Base-by-base conservation (phyloP, 164 flowering plant species). In the Magnolia sinica region DNA sequence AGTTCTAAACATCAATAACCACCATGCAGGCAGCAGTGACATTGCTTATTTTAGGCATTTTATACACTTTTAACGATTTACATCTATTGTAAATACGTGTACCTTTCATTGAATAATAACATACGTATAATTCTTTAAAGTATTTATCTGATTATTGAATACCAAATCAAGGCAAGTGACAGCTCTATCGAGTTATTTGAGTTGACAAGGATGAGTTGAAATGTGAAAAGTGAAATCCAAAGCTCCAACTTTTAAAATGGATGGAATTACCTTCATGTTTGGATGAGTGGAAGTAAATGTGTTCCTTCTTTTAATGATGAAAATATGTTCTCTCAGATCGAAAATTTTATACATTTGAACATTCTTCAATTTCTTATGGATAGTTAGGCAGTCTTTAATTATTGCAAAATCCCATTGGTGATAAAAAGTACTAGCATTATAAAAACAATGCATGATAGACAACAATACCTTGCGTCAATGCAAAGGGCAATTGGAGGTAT, bases 401-500 rank as follows among this genome's bases (percentile, higher is more conserved):
- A 55, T 3, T 55, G 61, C 61, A 11, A 55, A 55, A 55, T 55
- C 13, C 2, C 13, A 55, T 11, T 55, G 13, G 13, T 9, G 13
- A 55, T 16, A 55, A 16, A 16, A 55, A 55, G 13, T 13, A 55
- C 13, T 16, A 55, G 61, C 61, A 55, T 55, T 55, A 11, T 55
- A 55, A 16, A 55, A 55, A 55, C 61, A 11, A 55, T 4, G 18
- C 18, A 11, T 0, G 37, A 3, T 61, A 6, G 4, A 11, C 55
- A 20, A 24, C 7, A 64, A n/a, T 80, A 91, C 98, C 98, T 84
- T 89, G 81, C 72, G 84, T 90, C 49, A 95, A 81, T 22, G 94
- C 89, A 77, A 93, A 90, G 29, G 99, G 99, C 83, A 95, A 77
- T 80, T 87, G 98, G 27, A 95, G 90, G 81, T 91, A 89, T 79